Percentiles rank a stretch among this genome's conserved stretches.
Evolutionary conservation across 768 basidiomycete genomes (phyloP).

Genomic region (Nidularia sp.): DNA sequence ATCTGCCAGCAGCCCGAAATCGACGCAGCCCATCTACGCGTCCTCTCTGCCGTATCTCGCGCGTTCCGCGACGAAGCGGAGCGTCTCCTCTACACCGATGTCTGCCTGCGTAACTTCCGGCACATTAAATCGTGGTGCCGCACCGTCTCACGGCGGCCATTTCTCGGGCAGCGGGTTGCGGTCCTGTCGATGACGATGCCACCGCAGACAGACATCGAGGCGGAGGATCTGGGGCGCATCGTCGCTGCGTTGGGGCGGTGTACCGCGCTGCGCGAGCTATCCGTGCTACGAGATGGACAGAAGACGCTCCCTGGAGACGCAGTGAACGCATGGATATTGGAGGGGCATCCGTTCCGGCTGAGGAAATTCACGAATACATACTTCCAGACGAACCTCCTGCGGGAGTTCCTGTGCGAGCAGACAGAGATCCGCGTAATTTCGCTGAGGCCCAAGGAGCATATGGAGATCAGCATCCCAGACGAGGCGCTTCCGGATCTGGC

Average conservation of each 20-base stretch:
- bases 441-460: slow-evolving; percentile 1
- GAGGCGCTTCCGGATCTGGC: slow-evolving; percentile 8
- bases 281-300: slow-evolving; percentile 5
- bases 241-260: slow-evolving; percentile 9
- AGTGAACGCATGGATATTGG: slow-evolving; percentile 12
- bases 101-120: slow-evolving; percentile 7
- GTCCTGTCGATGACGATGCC: slow-evolving; percentile 12
- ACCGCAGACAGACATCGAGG: slow-evolving; percentile 9
- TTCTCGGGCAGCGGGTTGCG: slow-evolving; percentile 9
- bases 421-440: slow-evolving; percentile 6
- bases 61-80: slow-evolving; percentile 18
- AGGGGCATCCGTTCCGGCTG: slow-evolving; percentile 14
- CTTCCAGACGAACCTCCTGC: slow-evolving; percentile 9
- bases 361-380: slow-evolving; percentile 16
- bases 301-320: slow-evolving; percentile 8
- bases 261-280: slow-evolving; percentile 11
- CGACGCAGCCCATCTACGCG: slow-evolving; percentile 7
- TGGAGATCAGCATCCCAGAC: slow-evolving; percentile 4
- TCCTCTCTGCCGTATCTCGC: slow-evolving; percentile 12
- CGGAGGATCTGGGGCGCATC: slow-evolving; percentile 13
- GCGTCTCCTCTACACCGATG: slow-evolving; percentile 13
- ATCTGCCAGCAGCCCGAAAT: slow-evolving; percentile 12
- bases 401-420: slow-evolving; percentile 11
- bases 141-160: slow-evolving; percentile 9
- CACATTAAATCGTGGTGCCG: slow-evolving; percentile 15